These are phyloP conservation scores for Saturnispora hagleri DNA, from an alignment of 805 yeast species.

Conservation along the genomic window DNA sequence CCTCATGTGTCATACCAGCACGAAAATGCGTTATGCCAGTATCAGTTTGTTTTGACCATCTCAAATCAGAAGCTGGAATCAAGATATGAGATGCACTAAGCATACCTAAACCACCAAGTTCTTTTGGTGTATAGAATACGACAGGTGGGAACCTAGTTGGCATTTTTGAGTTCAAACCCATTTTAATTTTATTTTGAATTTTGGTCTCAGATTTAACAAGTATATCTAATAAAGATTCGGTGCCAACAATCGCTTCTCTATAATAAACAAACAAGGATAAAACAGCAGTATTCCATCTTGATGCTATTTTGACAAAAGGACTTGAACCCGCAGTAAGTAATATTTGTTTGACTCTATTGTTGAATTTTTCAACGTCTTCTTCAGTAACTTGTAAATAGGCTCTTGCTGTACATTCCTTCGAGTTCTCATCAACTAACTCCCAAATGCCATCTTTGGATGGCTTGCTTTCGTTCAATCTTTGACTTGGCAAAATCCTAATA, in stretches of 20 bases:
- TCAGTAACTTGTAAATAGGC: slow-evolving; percentile 80
- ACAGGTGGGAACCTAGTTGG: slow-evolving; percentile 98
- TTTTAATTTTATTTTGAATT: slow-evolving; percentile 86
- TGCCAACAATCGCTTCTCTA: slow-evolving; percentile 85
- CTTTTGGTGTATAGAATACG: slow-evolving; percentile 95
- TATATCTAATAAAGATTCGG: slow-evolving; percentile 67
- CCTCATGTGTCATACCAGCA: slow-evolving; percentile 82
- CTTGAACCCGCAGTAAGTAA: slow-evolving; percentile 94
- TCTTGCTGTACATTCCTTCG: slow-evolving; percentile 81
- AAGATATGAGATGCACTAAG: slow-evolving; percentile 91
- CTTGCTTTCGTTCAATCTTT: slow-evolving; percentile 40
- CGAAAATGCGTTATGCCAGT: slow-evolving; percentile 92
- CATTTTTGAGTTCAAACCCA: slow-evolving; percentile 96
- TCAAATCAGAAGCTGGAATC: slow-evolving; percentile 85
- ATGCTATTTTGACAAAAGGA: slow-evolving; percentile 87
- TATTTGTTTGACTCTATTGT: slow-evolving; percentile 77
- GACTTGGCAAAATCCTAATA: slow-evolving; percentile 74
- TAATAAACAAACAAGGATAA: slow-evolving; percentile 80
- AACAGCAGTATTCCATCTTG: slow-evolving; percentile 92
- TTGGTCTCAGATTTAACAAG: slow-evolving; percentile 88
- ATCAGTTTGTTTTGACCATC: slow-evolving; percentile 90
- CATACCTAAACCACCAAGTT: slow-evolving; percentile 96
- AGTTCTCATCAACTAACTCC: slow-evolving; percentile 63
- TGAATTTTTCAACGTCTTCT: slow-evolving; percentile 71
- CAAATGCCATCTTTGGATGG: slow-evolving; percentile 77